A percentile compares a stretch with the other conserved stretches of the same genome.
These are phyloP conservation scores for Heterobasidion annosum DNA, from an alignment of 1,284 basidiomycete species.

Conservation along the genomic window DNA sequence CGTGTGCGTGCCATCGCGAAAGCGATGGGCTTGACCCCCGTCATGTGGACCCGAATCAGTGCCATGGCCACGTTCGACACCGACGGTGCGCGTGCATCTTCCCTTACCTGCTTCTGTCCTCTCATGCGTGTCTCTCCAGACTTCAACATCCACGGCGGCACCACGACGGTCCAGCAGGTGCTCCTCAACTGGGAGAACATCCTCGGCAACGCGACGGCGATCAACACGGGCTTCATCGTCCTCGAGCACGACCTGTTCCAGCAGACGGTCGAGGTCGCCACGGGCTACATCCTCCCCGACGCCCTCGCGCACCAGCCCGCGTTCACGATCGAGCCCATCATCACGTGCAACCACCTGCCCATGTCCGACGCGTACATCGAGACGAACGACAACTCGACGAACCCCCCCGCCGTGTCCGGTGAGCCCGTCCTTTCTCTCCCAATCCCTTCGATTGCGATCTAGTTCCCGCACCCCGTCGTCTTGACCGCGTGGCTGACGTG, in stretches of 20 bases:
- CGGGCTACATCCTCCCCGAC: conserved; percentile 62
- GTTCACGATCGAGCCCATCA: conserved; percentile 59
- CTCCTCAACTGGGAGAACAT: conserved; percentile 59
- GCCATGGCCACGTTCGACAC: conserved; percentile 56
- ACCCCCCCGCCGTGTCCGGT: conserved; percentile 35
- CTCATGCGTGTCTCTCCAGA: conserved; percentile 30
- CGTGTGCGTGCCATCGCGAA: conserved; percentile 72
- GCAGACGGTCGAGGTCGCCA: conserved; percentile 61
- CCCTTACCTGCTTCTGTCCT: not conserved
- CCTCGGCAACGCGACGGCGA: conserved; percentile 38
- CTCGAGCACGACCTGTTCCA: conserved; percentile 72
- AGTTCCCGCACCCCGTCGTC: too few relatives aligned
- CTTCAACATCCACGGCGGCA: conserved; percentile 67
- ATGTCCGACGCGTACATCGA: conserved; percentile 58
- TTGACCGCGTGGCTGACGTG: too few relatives aligned
- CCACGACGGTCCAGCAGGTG: conserved; percentile 47
- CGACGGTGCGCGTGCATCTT: conserved; percentile 30
- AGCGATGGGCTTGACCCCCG: conserved; percentile 59
- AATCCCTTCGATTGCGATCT: not conserved
- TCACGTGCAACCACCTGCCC: conserved; percentile 54
- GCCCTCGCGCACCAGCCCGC: conserved; percentile 49
- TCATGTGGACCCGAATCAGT: conserved; percentile 62
- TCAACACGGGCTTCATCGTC: conserved; percentile 57
- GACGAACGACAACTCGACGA: conserved; percentile 53
- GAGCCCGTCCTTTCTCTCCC: conserved; percentile 8